phyloP scores from a whole-genome alignment of 805 yeast species.

The Saccharomycopsis amapae region DNA sequence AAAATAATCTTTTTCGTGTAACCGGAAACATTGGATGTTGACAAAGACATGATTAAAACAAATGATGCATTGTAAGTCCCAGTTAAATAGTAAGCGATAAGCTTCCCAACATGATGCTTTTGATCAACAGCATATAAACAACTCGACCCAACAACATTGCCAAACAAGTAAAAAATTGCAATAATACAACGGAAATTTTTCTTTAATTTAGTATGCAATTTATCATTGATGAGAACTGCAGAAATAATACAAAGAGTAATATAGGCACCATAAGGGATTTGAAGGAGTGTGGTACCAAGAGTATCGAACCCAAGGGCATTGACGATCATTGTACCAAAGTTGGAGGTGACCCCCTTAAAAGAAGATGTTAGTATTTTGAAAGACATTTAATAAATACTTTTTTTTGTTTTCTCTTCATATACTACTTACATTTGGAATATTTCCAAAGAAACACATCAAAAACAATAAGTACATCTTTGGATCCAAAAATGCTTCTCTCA shows the following conservation, averaged over 20 bases:
- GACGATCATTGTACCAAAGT: slow-evolving; percentile 27
- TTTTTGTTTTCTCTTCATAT: too few relatives aligned
- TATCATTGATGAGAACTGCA: slow-evolving; percentile 48
- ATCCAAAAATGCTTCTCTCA: slow-evolving; percentile 37
- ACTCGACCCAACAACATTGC: slow-evolving; percentile 30
- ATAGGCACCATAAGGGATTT: slow-evolving; percentile 40
- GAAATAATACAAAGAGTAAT: slow-evolving; percentile 22
- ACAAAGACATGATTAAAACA: slow-evolving; percentile 31
- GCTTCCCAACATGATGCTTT: slow-evolving; percentile 23
- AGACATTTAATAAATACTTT: too few relatives aligned
- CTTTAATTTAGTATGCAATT: slow-evolving; percentile 42
- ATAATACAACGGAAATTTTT: slow-evolving; percentile 29
- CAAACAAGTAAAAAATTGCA: slow-evolving; percentile 28
- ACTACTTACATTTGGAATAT: slow-evolving; percentile 31
- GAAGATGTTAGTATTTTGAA: too few relatives aligned
- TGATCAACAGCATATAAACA: slow-evolving; percentile 40
- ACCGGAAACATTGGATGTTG: slow-evolving; percentile 48
- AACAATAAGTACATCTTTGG: slow-evolving; percentile 32
- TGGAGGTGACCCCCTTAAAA: slow-evolving; percentile 31
- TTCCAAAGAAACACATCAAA: slow-evolving; percentile 25
- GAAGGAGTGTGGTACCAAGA: slow-evolving; percentile 33
- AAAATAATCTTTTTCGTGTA: slow-evolving; percentile 50
- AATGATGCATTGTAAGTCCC: slow-evolving; percentile 34
- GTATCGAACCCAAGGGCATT: slow-evolving; percentile 36
- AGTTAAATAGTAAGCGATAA: slow-evolving; percentile 25